Evolutionary conservation across 2,329 filamentous ascomycete genomes (phyloP).

Genomic region (Zymoseptoria tritici): DNA sequence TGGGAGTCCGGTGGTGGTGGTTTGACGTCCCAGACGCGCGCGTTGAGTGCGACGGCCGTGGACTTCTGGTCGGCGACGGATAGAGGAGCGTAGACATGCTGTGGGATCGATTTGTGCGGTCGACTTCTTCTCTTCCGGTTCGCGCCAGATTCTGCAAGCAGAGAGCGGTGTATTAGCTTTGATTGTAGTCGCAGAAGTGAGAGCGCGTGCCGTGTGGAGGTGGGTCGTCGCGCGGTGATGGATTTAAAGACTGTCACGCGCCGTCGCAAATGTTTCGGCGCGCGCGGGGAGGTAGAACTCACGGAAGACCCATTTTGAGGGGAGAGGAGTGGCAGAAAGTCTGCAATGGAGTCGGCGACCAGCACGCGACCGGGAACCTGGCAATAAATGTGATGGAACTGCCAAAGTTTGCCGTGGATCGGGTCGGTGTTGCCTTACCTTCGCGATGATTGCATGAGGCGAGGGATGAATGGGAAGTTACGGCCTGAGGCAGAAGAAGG

Average conservation of each 20-base stretch:
- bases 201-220: constrained; percentile 9
- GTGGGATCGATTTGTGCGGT: constrained; percentile 46
- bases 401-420: neutral
- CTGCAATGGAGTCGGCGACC: constrained; percentile 13
- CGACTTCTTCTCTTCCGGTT: constrained; percentile 41
- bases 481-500: neutral
- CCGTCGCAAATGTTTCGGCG: neutral
- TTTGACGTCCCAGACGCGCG: constrained; percentile 22
- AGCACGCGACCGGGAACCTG: constrained; percentile 17
- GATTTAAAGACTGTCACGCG: neutral
- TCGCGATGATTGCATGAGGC: neutral
- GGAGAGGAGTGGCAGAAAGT: constrained; percentile 4
- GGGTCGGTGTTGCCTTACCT: neutral
- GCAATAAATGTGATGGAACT: constrained; percentile 1
- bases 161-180: constrained; percentile 6
- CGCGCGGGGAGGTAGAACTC: constrained; percentile 21
- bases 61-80: constrained; percentile 41
- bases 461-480: neutral
- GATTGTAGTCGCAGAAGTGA: neutral
- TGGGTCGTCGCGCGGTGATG: neutral
- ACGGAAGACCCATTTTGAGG: constrained; percentile 43
- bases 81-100: constrained; percentile 44
- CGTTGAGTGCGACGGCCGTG: constrained; percentile 23
- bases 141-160: constrained; percentile 42
- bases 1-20: constrained; percentile 15